phyloP scores from a whole-genome alignment of 345 rosid genomes.

The Pistacia vera region DNA sequence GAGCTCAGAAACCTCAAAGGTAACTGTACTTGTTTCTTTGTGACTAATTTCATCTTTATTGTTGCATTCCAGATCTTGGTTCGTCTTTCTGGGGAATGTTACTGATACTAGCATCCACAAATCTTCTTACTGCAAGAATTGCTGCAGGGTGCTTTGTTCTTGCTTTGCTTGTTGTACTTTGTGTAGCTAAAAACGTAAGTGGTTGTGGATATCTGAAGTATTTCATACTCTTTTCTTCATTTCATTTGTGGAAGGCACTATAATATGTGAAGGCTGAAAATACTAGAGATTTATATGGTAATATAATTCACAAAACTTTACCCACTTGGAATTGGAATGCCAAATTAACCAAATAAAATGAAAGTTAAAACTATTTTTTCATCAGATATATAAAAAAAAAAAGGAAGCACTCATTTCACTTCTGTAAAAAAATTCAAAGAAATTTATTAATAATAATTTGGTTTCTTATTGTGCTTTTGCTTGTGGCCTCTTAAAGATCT shows the following conservation, averaged over 20 bases:
- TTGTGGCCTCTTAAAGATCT: background rate
- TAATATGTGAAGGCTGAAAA: background rate
- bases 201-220: background rate
- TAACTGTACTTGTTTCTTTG: background rate
- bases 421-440: background rate
- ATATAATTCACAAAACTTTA: background rate
- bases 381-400: background rate
- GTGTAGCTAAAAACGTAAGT: conserved; percentile 65
- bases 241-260: background rate
- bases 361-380: too few species aligned
- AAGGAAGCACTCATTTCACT: background rate
- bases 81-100: conserved; percentile 79
- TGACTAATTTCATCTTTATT: background rate
- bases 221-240: background rate
- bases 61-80: conserved; percentile 52
- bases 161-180: conserved; percentile 58
- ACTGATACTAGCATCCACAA: conserved; percentile 68
- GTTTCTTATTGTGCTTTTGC: background rate
- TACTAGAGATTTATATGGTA: background rate
- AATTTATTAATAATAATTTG: background rate
- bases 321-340: background rate
- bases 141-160: conserved; percentile 63
- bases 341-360: background rate
- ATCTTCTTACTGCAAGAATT: conserved; percentile 62
- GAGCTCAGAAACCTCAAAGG: background rate